Evolutionary conservation across 805 yeast genomes (phyloP), one percentile per base, ranked within the genome.

Genomic region (Saccharomycopsis sp.): DNA sequence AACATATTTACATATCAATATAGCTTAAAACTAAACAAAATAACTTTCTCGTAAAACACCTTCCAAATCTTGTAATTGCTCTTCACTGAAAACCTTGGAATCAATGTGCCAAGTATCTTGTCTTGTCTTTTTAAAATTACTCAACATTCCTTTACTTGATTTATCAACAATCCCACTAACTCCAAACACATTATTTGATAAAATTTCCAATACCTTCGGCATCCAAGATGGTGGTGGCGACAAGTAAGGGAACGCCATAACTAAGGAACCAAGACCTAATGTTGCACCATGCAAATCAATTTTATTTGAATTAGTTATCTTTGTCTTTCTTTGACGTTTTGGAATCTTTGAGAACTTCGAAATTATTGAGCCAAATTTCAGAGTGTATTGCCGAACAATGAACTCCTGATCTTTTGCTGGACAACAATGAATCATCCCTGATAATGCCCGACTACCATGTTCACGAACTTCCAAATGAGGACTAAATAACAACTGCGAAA

Each of bases 101-200:
- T 90, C 98, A 48, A 87, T 75, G 56, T 85, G 95, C 98, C 98
- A 90, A 0, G 97, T 87, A 56, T 90, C 98, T 47, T 89, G 94
- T 53, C 97, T 75, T 4, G 86, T 78, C 66, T 88, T 88, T 60
- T 89, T 90, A 66, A 93, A 93, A 51, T 78, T 81, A 51, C 95
- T 81, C 41, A 90, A 69, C 1, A 77, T 73, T 26, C 79, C 80
- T 61, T 90, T 90, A 4, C 96, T 94, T 1, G 95, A 75, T 44
- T 81, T 75, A 1, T 96, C 96, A 23, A 84, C 77, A 43, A 79
- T 59, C 5, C 97, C 97, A 14, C 80, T 80, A 17, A 84, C 74
- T 13, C 83, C 77, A 2, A 81, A 71, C 2, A 87, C 80, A 58
- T 79, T 79, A 21, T 74, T 75, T 0, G 96, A 88, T 47, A 93